A percentile compares a stretch with the other conserved stretches of the same genome.
Evolutionary conservation across 805 yeast species (phyloP).

Genomic region (Candida pseudofarinosa): DNA sequence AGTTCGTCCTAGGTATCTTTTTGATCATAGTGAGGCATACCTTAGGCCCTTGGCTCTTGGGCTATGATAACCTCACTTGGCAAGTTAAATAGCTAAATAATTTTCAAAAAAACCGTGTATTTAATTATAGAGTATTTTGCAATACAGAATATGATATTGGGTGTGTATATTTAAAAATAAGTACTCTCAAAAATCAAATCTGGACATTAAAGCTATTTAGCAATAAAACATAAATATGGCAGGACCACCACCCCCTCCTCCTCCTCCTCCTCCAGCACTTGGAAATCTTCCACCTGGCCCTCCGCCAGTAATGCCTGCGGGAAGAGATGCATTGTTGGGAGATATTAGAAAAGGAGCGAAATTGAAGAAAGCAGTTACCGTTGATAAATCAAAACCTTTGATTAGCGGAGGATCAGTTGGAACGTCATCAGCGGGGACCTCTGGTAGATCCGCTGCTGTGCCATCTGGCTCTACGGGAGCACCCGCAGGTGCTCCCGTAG

Average conservation of each 20-base stretch:
- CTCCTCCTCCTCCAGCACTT: conserved; percentile 7
- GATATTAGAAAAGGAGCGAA: conserved; percentile 66
- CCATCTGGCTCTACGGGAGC: conserved; percentile 12
- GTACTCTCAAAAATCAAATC: not conserved
- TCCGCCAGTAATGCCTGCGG: conserved; percentile 21
- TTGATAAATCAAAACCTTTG: conserved; percentile 52
- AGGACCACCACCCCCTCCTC: conserved; percentile 23
- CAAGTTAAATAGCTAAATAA: conserved; percentile 27
- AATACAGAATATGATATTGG: not conserved
- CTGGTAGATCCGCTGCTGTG: not conserved
- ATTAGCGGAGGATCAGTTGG: conserved; percentile 44
- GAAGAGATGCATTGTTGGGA: conserved; percentile 57
- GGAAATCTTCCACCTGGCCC: conserved; percentile 13
- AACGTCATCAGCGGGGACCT: conserved; percentile 16
- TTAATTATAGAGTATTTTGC: not conserved
- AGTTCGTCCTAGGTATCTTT: conserved; percentile 59
- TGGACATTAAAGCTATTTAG: not conserved
- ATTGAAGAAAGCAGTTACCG: conserved; percentile 40
- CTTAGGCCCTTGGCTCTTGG: conserved; percentile 81
- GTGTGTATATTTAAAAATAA: not conserved
- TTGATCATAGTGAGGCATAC: conserved; percentile 77
- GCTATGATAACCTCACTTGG: conserved; percentile 71
- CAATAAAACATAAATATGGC: conserved; percentile 15
- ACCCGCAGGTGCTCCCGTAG: conserved; percentile 21
- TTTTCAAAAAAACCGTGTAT: too few species aligned